A percentile compares a stretch with the other conserved stretches of the same genome.
Evolutionary conservation across 2,329 filamentous ascomycete species (phyloP).

Genomic region (Zymoseptoria tritici): DNA sequence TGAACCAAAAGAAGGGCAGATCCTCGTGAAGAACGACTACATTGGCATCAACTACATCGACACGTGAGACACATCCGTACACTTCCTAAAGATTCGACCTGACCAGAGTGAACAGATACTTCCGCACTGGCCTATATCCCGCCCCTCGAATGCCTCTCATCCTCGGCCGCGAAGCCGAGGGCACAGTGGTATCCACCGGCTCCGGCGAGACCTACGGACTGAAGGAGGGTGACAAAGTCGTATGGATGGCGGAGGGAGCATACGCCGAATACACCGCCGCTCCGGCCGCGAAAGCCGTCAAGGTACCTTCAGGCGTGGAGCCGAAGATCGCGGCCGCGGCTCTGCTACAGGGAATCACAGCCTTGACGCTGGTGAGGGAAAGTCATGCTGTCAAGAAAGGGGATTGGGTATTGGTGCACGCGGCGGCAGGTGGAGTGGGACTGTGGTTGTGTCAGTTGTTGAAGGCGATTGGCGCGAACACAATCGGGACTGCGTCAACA

Average conservation of each 20-base stretch:
- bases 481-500: constrained; percentile 72
- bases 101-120: constrained; percentile 50
- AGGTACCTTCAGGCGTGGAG: constrained; percentile 56
- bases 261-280: constrained; percentile 56
- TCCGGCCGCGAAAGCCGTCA: constrained; percentile 48
- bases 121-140: constrained; percentile 74
- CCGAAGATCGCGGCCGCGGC: constrained; percentile 59
- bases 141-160: constrained; percentile 62
- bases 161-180: constrained; percentile 72
- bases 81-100: neutral
- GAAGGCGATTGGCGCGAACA: constrained; percentile 61
- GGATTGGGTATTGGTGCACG: constrained; percentile 78
- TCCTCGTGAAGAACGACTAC: constrained; percentile 74
- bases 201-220: constrained; percentile 47
- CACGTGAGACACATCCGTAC: constrained; percentile 43
- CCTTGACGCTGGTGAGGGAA: constrained; percentile 70
- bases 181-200: constrained; percentile 58
- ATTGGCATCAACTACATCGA: constrained; percentile 86
- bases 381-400: constrained; percentile 62
- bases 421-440: constrained; percentile 76
- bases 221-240: constrained; percentile 61
- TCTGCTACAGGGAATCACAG: constrained; percentile 76
- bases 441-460: constrained; percentile 69
- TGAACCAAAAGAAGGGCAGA: constrained; percentile 56
- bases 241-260: constrained; percentile 52